phyloP scores from a whole-genome alignment of 805 yeast genomes.

The Cyberlindnera amylophila region DNA sequence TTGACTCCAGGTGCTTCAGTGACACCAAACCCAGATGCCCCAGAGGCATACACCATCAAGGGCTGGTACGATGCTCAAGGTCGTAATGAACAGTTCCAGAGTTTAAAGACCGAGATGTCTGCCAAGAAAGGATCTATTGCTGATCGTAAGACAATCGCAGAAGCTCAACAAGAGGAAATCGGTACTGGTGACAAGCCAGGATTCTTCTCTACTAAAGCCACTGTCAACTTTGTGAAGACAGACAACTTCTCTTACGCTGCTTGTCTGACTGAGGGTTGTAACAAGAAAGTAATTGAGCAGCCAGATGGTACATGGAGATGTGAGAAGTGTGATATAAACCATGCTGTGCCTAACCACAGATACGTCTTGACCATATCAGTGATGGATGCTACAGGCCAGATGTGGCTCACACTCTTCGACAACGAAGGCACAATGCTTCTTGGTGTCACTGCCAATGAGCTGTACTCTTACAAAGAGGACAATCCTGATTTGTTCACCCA shows the following conservation, averaged over 20 bases:
- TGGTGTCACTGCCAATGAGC: constrained; percentile 57
- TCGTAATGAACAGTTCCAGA: constrained; percentile 52
- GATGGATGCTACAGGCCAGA: constrained; percentile 76
- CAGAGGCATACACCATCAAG: constrained; percentile 81
- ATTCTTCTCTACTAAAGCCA: constrained; percentile 70
- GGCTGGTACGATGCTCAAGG: constrained; percentile 96
- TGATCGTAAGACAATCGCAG: constrained; percentile 61
- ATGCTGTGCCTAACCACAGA: constrained; percentile 69
- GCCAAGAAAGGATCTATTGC: constrained; percentile 39
- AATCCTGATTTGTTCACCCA: constrained; percentile 44
- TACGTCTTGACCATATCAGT: constrained; percentile 74
- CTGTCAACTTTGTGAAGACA: constrained; percentile 63
- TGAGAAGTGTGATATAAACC: constrained; percentile 79
- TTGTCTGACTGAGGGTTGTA: constrained; percentile 72
- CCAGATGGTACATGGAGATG: constrained; percentile 84
- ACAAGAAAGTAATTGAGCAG: constrained; percentile 76
- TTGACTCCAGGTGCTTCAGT: constrained; percentile 76
- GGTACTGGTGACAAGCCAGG: constrained; percentile 80
- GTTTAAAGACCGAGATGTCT: constrained; percentile 52
- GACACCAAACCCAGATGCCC: constrained; percentile 78
- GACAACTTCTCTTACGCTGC: constrained; percentile 89
- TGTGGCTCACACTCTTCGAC: constrained; percentile 87
- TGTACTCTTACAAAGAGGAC: constrained; percentile 45
- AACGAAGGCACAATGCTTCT: constrained; percentile 71
- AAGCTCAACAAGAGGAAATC: constrained; percentile 61